A percentile compares a stretch with the other conserved stretches of the same genome.
Evolutionary conservation across 2,329 filamentous ascomycete genomes (phyloP).

Genomic region (Trichoderma atrobrunneum): DNA sequence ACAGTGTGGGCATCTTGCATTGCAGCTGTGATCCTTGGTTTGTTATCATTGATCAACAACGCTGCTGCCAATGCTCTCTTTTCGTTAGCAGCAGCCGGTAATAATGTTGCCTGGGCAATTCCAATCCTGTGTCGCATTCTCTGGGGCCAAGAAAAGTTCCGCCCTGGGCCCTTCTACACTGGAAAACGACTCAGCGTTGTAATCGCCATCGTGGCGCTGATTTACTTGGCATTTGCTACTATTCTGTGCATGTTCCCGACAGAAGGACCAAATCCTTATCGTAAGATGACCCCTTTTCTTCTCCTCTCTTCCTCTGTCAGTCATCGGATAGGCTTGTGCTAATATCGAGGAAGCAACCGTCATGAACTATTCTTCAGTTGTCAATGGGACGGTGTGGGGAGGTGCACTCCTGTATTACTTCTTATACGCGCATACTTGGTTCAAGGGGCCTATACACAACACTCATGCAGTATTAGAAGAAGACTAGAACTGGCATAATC

Average conservation of each 20-base stretch:
- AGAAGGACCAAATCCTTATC: not conserved
- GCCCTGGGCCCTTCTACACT: not conserved
- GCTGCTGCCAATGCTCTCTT: slow-evolving; percentile 1
- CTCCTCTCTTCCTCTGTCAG: rapidly evolving
- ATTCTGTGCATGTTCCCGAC: slow-evolving; percentile 8
- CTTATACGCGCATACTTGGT: not conserved
- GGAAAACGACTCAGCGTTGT: not conserved
- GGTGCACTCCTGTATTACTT: not conserved
- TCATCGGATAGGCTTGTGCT: not conserved
- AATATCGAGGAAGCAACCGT: not conserved
- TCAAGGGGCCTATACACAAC: not conserved
- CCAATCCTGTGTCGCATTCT: not conserved
- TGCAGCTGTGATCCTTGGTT: not conserved
- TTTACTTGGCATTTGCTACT: not conserved
- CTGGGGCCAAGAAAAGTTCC: not conserved
- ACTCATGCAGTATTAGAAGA: not conserved
- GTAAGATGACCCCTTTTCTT: not conserved
- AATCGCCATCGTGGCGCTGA: not conserved
- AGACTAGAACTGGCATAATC: not conserved
- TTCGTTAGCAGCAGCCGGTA: not conserved
- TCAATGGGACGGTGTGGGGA: not conserved
- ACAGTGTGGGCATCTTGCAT: slow-evolving; percentile 5
- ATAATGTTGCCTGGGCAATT: slow-evolving; percentile 2
- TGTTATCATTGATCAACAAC: not conserved
- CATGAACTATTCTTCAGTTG: slow-evolving; percentile 1